phyloP scores from a whole-genome alignment of 2,329 filamentous ascomycete species.

The Blastomyces percursus region DNA sequence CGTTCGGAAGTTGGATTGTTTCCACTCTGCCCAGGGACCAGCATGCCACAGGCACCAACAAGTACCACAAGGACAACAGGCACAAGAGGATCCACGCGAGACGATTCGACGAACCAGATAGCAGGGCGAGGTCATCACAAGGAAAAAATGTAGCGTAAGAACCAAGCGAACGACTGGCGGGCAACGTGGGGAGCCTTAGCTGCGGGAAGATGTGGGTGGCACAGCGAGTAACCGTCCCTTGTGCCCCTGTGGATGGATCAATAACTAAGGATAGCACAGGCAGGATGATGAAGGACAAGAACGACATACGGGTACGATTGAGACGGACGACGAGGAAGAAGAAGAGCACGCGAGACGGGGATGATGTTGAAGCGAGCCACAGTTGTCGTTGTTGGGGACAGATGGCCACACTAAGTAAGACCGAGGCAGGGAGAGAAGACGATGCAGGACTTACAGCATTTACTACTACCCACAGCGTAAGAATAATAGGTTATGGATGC shows the following conservation, averaged over 20 bases:
- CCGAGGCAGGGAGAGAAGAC: no score
- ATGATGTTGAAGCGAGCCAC: no score
- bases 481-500: no score
- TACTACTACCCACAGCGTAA: no score
- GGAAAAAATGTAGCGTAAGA: not conserved
- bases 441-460: no score
- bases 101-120: not conserved
- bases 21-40: no score
- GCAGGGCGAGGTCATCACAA: not conserved
- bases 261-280: not conserved
- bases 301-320: not conserved
- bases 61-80: not conserved
- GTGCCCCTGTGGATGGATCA: not conserved
- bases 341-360: no score
- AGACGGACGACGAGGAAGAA: not conserved
- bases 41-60: not conserved
- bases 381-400: no score
- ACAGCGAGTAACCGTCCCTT: not conserved
- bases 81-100: not conserved
- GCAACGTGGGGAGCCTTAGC: not conserved
- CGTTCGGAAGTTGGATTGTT: not conserved
- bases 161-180: not conserved
- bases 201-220: not conserved
- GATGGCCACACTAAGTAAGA: no score
- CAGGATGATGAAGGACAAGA: not conserved